These are phyloP conservation scores for Fomitopsis schrenkii DNA, from an alignment of 1,284 basidiomycete species.

Conservation along the genomic window DNA sequence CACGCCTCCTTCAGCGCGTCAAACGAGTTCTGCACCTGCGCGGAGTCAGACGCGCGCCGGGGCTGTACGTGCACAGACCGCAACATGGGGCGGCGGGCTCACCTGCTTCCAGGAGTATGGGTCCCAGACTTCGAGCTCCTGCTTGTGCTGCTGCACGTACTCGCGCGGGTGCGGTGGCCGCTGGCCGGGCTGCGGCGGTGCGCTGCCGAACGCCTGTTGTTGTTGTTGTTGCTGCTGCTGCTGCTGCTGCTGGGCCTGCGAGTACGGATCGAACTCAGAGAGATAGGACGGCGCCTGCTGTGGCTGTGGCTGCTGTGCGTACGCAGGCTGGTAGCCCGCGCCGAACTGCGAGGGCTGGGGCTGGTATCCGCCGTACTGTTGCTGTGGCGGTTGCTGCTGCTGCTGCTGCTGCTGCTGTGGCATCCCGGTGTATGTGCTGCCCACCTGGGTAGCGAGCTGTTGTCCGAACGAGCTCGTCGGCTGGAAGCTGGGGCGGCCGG, in stretches of 20 bases:
- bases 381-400: slow-evolving; percentile 8
- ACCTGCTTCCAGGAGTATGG: slow-evolving; percentile 35
- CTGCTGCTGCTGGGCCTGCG: slow-evolving; percentile 7
- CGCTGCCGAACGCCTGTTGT: neutral
- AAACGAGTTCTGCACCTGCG: slow-evolving; percentile 29
- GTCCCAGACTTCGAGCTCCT: slow-evolving; percentile 36
- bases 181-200: slow-evolving; percentile 6
- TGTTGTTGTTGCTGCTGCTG: neutral
- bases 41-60: neutral
- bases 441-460: slow-evolving; percentile 28
- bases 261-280: slow-evolving; percentile 34
- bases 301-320: slow-evolving; percentile 21
- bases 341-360: slow-evolving; percentile 19
- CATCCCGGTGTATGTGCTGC: slow-evolving; percentile 14
- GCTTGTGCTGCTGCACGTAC: slow-evolving; percentile 32
- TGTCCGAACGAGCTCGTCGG: slow-evolving; percentile 31
- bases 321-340: slow-evolving; percentile 21
- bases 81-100: neutral
- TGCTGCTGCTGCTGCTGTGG: slow-evolving; percentile 8
- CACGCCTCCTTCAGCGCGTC: slow-evolving; percentile 32
- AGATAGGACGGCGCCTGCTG: slow-evolving; percentile 24
- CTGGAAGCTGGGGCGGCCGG: slow-evolving; percentile 26
- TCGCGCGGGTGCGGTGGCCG: slow-evolving; percentile 30
- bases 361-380: slow-evolving; percentile 24
- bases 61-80: neutral